Percentiles rank a stretch among this genome's conserved stretches.
Evolutionary conservation across 2,329 filamentous ascomycete species (phyloP).

Genomic region (Cytospora paraplurivora): DNA sequence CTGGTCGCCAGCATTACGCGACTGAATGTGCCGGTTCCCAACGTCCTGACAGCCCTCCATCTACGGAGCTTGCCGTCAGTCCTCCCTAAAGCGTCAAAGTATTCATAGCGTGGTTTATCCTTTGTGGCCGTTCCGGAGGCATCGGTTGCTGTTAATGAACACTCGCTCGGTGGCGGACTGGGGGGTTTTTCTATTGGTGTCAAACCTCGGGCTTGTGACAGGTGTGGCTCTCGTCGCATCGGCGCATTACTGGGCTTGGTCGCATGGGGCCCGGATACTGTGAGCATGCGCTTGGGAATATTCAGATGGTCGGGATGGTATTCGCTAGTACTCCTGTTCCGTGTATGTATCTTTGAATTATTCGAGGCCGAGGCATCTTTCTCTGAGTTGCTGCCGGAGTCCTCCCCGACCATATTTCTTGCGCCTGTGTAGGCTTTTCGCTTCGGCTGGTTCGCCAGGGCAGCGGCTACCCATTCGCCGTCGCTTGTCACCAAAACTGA

Average conservation of each 20-base stretch:
- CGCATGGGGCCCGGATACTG: conserved; percentile 65
- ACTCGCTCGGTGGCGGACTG: conserved; percentile 82
- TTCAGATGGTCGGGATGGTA: conserved; percentile 75
- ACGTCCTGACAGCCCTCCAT: conserved; percentile 77
- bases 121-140: conserved; percentile 31
- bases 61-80: conserved; percentile 69
- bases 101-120: conserved; percentile 54
- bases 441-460: conserved; percentile 55
- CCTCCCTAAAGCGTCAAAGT: conserved; percentile 70
- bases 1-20: conserved; percentile 90
- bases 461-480: conserved; percentile 55
- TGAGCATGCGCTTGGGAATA: conserved; percentile 71
- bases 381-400: conserved; percentile 7
- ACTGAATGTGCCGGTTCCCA: conserved; percentile 95
- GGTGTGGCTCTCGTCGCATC: conserved; percentile 74
- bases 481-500: conserved; percentile 53
- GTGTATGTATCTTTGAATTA: conserved; percentile 52
- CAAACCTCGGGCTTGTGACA: conserved; percentile 78
- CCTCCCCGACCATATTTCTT: conserved; percentile 14
- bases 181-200: conserved; percentile 66
- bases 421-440: conserved; percentile 46
- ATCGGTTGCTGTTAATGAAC: conserved; percentile 54
- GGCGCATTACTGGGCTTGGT: conserved; percentile 48
- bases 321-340: conserved; percentile 86
- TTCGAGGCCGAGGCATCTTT: conserved; percentile 10